Evolutionary conservation across 2,329 filamentous ascomycete species (phyloP).

Genomic region (Talaromyces pinophilus): DNA sequence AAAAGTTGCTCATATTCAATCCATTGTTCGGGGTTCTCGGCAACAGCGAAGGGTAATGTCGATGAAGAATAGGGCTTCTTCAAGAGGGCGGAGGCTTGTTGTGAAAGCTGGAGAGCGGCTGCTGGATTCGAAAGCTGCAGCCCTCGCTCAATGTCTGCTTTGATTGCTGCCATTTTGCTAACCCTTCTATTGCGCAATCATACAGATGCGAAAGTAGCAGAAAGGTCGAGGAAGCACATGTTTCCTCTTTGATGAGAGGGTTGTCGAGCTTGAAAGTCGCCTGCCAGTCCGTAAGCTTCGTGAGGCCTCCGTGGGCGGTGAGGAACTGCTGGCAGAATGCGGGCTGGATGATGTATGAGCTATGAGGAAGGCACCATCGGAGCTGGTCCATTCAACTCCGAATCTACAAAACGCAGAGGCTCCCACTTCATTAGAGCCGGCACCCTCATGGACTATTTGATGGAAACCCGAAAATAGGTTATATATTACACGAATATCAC

Average conservation of each 20-base stretch:
- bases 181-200: neutral
- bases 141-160: slow-evolving; percentile 10
- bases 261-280: neutral
- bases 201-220: slow-evolving; percentile 5
- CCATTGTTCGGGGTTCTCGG: slow-evolving; percentile 80
- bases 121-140: slow-evolving; percentile 44
- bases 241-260: slow-evolving; percentile 15
- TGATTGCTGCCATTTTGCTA: slow-evolving; percentile 9
- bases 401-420: neutral
- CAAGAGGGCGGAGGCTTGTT: slow-evolving; percentile 47
- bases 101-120: slow-evolving; percentile 47
- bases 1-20: slow-evolving; percentile 83
- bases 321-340: slow-evolving; percentile 6
- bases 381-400: neutral
- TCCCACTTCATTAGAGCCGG: neutral
- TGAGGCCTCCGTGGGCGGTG: slow-evolving; percentile 6
- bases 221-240: slow-evolving; percentile 10
- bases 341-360: slow-evolving; percentile 4
- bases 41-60: slow-evolving; percentile 53
- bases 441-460: neutral
- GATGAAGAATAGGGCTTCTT: slow-evolving; percentile 23
- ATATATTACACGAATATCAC: neutral
- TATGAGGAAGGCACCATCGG: neutral
- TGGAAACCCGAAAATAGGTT: neutral
- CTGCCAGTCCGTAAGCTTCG: neutral